Evolutionary conservation across 2,329 filamentous ascomycete genomes (phyloP).

Genomic region (Claviceps sp.): DNA sequence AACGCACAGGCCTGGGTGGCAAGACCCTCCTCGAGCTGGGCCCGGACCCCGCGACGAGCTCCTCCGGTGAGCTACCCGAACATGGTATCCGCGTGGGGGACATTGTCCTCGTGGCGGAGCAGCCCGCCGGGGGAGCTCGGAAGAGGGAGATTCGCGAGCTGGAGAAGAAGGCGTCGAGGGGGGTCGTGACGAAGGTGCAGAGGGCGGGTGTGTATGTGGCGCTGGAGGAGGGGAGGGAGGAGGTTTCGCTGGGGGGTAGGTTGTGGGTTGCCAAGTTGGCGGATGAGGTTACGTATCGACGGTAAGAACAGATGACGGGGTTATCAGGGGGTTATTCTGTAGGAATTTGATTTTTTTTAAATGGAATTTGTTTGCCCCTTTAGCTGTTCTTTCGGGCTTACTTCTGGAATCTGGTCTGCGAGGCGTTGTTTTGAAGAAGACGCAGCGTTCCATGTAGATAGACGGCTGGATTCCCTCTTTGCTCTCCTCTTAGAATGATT

Average conservation of each 20-base stretch:
- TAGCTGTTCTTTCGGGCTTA: background rate
- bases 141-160: slow-evolving; percentile 60
- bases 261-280: slow-evolving; percentile 56
- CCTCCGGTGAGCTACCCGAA: slow-evolving; percentile 46
- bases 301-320: slow-evolving; percentile 20
- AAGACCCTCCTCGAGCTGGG: slow-evolving; percentile 74
- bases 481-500: background rate
- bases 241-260: slow-evolving; percentile 28
- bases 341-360: background rate
- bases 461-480: background rate
- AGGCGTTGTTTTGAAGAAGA: no score
- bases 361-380: no score
- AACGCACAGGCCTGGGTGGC: slow-evolving; percentile 84
- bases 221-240: slow-evolving; percentile 50
- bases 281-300: slow-evolving; percentile 52
- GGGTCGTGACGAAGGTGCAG: slow-evolving; percentile 55
- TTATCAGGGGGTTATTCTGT: no score
- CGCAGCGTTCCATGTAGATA: no score
- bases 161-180: slow-evolving; percentile 53
- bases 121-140: slow-evolving; percentile 57
- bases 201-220: slow-evolving; percentile 50
- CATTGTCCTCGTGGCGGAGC: slow-evolving; percentile 63
- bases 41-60: slow-evolving; percentile 54
- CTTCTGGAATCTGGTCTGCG: no score
- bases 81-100: slow-evolving; percentile 67